Base-by-base conservation (phyloP, 2,329 filamentous ascomycete genomes). In the Eutypa lata region DNA sequence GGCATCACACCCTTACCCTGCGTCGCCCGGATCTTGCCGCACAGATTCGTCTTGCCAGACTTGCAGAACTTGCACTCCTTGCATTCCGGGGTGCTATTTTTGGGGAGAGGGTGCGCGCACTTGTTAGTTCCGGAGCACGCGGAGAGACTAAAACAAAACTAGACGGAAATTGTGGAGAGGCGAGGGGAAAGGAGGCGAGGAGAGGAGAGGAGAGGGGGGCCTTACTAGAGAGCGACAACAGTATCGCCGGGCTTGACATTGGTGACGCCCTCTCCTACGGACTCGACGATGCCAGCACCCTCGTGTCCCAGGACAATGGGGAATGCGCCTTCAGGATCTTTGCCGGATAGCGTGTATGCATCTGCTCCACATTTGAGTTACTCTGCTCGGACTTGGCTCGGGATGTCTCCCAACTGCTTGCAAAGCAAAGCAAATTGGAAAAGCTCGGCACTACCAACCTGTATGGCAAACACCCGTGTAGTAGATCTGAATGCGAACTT, bases 381-480 rank as follows among this genome's bases (percentile, higher is more conserved):
- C n/a, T 31, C n/a, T 18, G 31, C 45, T 60, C 64, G 63, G 63
- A 67, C 55, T 64, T 71, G 61, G 40, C 38, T 65, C 61, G 63
- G 62, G 19, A 55, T 65, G 38, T n/a, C n/a, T n/a, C n/a, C n/a
- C n/a, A n/a, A n/a, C 47, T 50, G 13, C 4, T 38, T 38, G 26
- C 26, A 31, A 31, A 6, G 26, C 26, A 31, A 10, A 31, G 26
- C 5, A 31, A 31, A n/a, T n/a, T n/a, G 26, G 26, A 31, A 10
- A 31, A 31, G 26, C 26, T 31, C 26, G 26, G 26, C 26, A 31
- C 26, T 31, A 28, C 42, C 10, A 21, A 94, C 90, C 90, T 71
- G 93, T 99, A 79, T 99, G 94, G 81, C 94, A 99, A 71, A 99
- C 94, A 75, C 94, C 94, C 50, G 94, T 99, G 80, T 97, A 95